Evolutionary conservation across 2,329 filamentous ascomycete species (phyloP), one percentile per base, ranked within the genome.

Genomic region (Paramyrothecium roridum): DNA sequence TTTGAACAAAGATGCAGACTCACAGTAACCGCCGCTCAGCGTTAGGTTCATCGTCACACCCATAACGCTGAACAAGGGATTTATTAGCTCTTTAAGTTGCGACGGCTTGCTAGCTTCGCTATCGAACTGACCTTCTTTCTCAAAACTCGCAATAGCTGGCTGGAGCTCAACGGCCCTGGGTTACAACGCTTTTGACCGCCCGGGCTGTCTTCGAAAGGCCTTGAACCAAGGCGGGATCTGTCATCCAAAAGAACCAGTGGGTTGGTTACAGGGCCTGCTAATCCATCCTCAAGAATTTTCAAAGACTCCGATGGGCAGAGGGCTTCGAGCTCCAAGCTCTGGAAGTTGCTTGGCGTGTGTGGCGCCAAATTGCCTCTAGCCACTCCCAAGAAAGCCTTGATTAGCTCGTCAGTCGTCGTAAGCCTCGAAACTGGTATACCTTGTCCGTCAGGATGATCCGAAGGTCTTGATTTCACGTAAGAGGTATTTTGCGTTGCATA

Each of bases 231-330:
- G 8, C 52, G 52, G 30, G 40, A 53, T 48, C 52, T 23, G 22
- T 53, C 52, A 48, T 53, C 52, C 17, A 53, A 23, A 17, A 53
- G 43, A 4, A 43, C 52, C 20, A 53, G 43, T n/a, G 40, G 22
- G 11, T 34, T 16, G 16, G 20, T 48, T 26, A 53, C 52, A n/a
- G 19, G 16, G 8, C 23, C 11, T 22, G 11, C 22, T 23, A 43
- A 16, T 7, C 43, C 52, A 13, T 53, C 22, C 8, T 48, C 43
- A 21, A 53, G 21, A n/a, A 48, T 48, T 19, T 33, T n/a, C 11
- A 48, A 23, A 23, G 16, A 20, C 21, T 16, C 23, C 8, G 43
- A 13, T 33, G 3, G 17, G 21, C 52, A 53, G 11, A 53, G 19
- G 8, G 52, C 19, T 40, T 53, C 40, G 17, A 53, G 52, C 16